Conservation (phyloP, 2,329 filamentous ascomycete species). For the Acrocalymma vagum region DNA sequence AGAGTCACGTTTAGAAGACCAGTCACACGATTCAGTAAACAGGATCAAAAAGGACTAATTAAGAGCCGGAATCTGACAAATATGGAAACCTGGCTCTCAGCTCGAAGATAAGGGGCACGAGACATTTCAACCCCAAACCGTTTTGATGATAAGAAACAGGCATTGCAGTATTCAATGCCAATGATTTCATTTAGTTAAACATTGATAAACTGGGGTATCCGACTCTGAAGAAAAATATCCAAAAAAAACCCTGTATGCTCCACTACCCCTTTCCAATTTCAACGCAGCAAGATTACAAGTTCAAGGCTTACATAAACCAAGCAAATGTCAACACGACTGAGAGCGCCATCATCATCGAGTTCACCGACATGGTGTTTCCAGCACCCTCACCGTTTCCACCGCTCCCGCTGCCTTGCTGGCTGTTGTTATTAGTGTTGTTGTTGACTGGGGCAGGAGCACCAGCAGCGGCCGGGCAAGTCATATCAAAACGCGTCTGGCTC, state of each 20-base stretch:
- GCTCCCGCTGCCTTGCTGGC: constrained; percentile 4
- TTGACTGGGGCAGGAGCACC: constrained; percentile 22
- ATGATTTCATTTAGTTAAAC: no score
- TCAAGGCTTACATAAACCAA: constrained; percentile 28
- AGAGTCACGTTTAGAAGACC: no score
- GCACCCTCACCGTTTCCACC: constrained; percentile 17
- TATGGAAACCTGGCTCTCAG: no score
- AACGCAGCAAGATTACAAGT: not conserved
- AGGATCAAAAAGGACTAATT: no score
- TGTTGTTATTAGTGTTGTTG: constrained; percentile 14
- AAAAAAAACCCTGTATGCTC: constrained; percentile 7
- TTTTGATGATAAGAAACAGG: no score
- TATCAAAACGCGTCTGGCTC: constrained; percentile 61
- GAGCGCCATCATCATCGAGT: constrained; percentile 33
- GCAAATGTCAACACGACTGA: constrained; percentile 35
- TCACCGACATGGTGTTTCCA: constrained; percentile 24
- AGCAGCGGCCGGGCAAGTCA: constrained; percentile 55
- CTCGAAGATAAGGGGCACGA: no score
- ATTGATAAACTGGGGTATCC: no score
- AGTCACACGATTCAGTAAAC: no score
- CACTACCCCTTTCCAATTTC: constrained; percentile 7
- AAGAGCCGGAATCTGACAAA: no score
- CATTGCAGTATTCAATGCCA: no score
- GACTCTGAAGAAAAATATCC: not conserved
- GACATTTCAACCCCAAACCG: no score